A percentile compares a stretch with the other conserved stretches of the same genome.
These are phyloP conservation scores for Solanum neorickii DNA, from an alignment of 257 asterid genomes.

Conservation along the genomic window DNA sequence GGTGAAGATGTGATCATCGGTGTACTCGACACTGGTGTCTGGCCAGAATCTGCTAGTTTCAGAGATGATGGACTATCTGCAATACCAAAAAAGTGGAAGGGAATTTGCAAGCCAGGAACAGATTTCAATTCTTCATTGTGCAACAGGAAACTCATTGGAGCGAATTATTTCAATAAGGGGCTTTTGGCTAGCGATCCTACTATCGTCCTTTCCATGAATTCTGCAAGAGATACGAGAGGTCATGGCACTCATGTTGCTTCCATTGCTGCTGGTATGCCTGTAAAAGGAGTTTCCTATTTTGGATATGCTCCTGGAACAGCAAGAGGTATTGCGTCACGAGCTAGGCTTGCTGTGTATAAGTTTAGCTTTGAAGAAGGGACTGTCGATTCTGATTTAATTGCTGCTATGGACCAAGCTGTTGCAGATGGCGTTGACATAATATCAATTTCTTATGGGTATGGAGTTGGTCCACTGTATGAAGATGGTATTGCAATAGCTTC, in stretches of 20 bases:
- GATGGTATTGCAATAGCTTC: constrained; percentile 24
- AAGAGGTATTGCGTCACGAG: constrained; percentile 1
- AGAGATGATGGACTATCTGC: neutral
- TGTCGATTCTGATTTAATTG: constrained; percentile 6
- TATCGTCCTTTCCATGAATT: neutral
- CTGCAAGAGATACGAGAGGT: neutral
- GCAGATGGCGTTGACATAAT: constrained; percentile 26
- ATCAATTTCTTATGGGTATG: constrained; percentile 1
- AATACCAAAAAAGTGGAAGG: constrained; percentile 12
- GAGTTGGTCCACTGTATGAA: neutral
- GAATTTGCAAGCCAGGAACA: constrained; percentile 1
- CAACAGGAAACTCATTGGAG: neutral
- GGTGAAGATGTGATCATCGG: constrained; percentile 1
- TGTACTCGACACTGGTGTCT: neutral
- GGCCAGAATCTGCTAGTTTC: constrained; percentile 6
- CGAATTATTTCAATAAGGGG: neutral
- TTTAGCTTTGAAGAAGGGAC: neutral
- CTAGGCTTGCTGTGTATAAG: constrained; percentile 4
- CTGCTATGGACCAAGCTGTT: constrained; percentile 23
- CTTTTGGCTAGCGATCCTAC: neutral
- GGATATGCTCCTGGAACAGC: constrained; percentile 6
- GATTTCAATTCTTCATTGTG: neutral
- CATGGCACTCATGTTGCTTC: neutral
- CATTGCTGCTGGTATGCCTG: neutral
- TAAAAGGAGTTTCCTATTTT: neutral